These are phyloP conservation scores for Paramecium bursaria DNA, from an alignment of 73 alveolate species.

Conservation along the genomic window DNA sequence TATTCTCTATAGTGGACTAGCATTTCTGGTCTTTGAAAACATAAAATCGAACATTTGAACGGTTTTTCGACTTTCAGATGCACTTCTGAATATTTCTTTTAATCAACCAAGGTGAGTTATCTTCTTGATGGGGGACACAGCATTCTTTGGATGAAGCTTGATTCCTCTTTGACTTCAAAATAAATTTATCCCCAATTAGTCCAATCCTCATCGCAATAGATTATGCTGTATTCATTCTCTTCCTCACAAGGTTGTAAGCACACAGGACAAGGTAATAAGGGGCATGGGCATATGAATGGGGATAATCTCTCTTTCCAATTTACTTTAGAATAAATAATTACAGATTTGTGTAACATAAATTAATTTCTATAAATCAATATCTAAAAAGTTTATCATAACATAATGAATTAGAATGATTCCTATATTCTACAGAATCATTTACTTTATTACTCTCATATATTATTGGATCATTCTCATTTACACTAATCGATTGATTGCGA, in stretches of 20 bases:
- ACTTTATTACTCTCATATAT: no score
- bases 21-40: constrained; percentile 67
- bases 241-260: constrained; percentile 30
- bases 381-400: no score
- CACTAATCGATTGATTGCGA: constrained; percentile 41
- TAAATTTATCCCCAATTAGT: constrained; percentile 52
- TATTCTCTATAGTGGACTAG: constrained; percentile 50
- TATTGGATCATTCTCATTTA: no score
- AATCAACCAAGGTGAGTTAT: constrained; percentile 22
- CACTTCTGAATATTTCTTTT: constrained; percentile 50
- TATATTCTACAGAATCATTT: no score
- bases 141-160: constrained; percentile 33
- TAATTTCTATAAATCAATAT: no score
- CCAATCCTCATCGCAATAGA: constrained; percentile 62
- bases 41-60: constrained; percentile 44
- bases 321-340: no score
- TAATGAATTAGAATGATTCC: no score
- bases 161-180: constrained; percentile 51
- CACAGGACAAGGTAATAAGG: neutral
- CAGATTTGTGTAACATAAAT: no score
- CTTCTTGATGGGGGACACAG: constrained; percentile 59
- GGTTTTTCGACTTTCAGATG: constrained; percentile 64
- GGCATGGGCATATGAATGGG: constrained; percentile 23
- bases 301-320: constrained; percentile 14
- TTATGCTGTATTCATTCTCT: constrained; percentile 46